Evolutionary conservation across 495 filamentous ascomycete genomes (phyloP), one percentile per base, ranked within the genome.

Genomic region (Hyaloscypha hepaticicola): DNA sequence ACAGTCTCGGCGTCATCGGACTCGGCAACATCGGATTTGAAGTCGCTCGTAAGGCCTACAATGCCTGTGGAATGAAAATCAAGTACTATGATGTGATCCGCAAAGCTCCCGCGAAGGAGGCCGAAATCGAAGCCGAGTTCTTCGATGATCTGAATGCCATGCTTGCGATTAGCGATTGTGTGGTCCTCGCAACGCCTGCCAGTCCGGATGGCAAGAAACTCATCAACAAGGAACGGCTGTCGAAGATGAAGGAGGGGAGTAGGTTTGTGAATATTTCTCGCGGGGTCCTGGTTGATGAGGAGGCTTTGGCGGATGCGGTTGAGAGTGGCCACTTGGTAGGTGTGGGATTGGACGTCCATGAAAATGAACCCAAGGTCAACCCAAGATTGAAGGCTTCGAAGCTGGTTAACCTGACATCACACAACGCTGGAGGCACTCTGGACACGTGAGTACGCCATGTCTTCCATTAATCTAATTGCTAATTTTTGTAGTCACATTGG

Each of bases 231-330:
- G 75, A 78, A 9, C 70, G 77, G n/a, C 71, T 93, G 24, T 58
- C 69, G 11, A 76, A 75, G 58, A 79, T 89, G 66, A 85, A 83
- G 69, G 70, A 59, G 1, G 89, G 88, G 0, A 74, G 81, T 3
- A 76, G 88, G 4, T 80, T 93, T 38, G 84, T 92, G 33, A 91
- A 92, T 66, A 85, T 91, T 51, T 88, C 89, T n/a, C 79, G 89
- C 28, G 88, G 89, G 5, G 83, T 78, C 41, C 77, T 92, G 3
- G 82, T 92, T 1, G 87, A 92, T 69, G 88, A 92, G 73, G 82
- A 83, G 25, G 89, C 88, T 26, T 73, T 93, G 21, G 78, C 87
- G 0, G 79, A 82, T 33, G 88, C 88, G 19, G 69, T 92, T 33
- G 85, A 90, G 58, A 64, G 68, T 1, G 83, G 83, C 0, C 69